phyloP scores from a whole-genome alignment of 1,284 basidiomycete genomes.

The Termitomyces sp. region DNA sequence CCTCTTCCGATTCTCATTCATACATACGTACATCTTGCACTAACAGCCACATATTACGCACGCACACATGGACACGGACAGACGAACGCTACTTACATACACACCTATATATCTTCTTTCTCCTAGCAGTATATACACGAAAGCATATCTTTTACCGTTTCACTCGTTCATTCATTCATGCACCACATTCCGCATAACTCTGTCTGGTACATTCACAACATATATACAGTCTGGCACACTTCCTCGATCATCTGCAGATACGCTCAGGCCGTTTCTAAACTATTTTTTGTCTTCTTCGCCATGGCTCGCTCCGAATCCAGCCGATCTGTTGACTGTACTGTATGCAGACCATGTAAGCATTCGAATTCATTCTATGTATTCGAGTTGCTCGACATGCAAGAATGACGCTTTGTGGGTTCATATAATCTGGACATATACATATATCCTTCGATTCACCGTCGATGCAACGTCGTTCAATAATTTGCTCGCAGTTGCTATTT shows the following conservation, averaged over 20 bases:
- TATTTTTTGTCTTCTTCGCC: neutral
- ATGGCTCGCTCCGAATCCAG: neutral
- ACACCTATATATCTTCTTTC: neutral
- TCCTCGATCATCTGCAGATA: neutral
- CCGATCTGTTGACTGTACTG: neutral
- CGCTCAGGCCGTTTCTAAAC: neutral
- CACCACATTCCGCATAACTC: neutral
- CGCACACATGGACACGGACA: constrained; percentile 2
- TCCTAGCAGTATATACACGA: neutral
- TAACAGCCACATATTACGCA: neutral
- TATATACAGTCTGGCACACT: neutral
- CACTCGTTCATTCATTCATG: neutral
- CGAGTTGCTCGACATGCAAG: no score
- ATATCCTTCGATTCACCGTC: no score
- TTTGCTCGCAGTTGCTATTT: no score
- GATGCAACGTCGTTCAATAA: no score
- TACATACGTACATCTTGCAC: neutral
- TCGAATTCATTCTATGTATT: no score
- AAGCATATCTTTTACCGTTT: neutral
- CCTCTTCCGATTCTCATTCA: neutral
- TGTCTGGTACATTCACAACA: neutral
- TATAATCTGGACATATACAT: no score
- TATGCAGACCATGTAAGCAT: no score
- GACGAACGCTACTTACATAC: neutral
- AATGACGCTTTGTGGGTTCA: no score